A percentile compares a stretch with the other conserved stretches of the same genome.
phyloP scores from a whole-genome alignment of 805 yeast species.

The Priceomyces haplophilus region DNA sequence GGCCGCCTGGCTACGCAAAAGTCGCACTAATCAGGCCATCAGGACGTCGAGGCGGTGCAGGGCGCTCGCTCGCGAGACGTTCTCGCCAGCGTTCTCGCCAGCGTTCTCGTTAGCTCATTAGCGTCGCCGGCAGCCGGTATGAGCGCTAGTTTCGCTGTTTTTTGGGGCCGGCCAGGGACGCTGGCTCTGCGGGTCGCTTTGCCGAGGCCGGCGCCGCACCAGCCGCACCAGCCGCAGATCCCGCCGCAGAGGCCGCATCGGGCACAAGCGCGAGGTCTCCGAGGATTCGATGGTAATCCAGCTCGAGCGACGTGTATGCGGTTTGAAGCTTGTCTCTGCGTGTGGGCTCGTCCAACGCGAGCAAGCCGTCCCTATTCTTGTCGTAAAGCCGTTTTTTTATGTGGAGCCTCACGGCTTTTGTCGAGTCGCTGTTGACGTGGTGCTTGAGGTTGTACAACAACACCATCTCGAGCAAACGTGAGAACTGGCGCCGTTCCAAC shows the following conservation, averaged over 20 bases:
- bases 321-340: conserved; percentile 68
- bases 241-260: too few relatives aligned
- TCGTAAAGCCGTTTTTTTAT: conserved; percentile 74
- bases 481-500: conserved; percentile 74
- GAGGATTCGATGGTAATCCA: conserved; percentile 66
- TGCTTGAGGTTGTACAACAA: conserved; percentile 41
- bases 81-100: too few relatives aligned
- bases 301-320: conserved; percentile 66
- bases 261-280: conserved; percentile 11
- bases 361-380: conserved; percentile 77
- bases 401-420: conserved; percentile 48
- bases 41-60: too few relatives aligned
- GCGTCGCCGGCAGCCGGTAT: too few relatives aligned
- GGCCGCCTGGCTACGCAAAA: too few relatives aligned
- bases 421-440: conserved; percentile 20
- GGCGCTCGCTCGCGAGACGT: too few relatives aligned
- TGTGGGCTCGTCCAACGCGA: conserved; percentile 60
- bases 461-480: conserved; percentile 74
- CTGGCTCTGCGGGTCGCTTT: too few relatives aligned
- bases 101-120: too few relatives aligned
- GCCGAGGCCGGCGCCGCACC: too few relatives aligned
- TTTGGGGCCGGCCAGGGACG: too few relatives aligned
- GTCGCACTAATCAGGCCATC: too few relatives aligned
- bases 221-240: neutral
- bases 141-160: too few relatives aligned